Percentiles rank a stretch among this genome's conserved stretches.
Conservation (phyloP, 169 alveolate genomes). For the Cryptosporidium meleagridis region DNA sequence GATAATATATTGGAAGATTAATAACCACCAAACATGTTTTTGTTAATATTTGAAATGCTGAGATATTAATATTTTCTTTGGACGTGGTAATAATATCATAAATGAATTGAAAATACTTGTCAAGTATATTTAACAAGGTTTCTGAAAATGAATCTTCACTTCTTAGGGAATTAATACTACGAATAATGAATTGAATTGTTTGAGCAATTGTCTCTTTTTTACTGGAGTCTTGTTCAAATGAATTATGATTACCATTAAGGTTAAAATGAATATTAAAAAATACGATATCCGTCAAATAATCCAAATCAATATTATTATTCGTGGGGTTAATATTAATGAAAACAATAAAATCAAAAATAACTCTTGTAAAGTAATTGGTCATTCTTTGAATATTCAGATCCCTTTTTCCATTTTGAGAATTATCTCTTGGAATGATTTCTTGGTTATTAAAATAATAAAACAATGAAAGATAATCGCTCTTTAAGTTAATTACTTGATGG, state of each 20-base stretch:
- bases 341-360: conserved; percentile 10
- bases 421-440: conserved; percentile 54
- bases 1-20: conserved; percentile 28
- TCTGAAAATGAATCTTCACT: not conserved
- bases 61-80: not conserved
- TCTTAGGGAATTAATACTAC: no score
- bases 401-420: not conserved
- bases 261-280: not conserved
- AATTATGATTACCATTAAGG: no score
- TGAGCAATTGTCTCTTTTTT: not conserved
- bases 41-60: not conserved
- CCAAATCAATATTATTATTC: not conserved
- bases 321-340: not conserved
- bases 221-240: not conserved
- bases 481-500: conserved; percentile 13
- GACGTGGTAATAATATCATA: not conserved
- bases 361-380: not conserved
- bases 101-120: no score
- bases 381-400: not conserved
- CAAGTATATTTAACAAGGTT: not conserved
- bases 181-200: no score
- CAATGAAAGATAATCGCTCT: conserved; percentile 57
- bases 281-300: not conserved
- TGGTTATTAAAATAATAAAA: conserved; percentile 70
- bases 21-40: conserved; percentile 14